Base-by-base conservation (phyloP, 805 yeast genomes). In the Candida koratica region DNA sequence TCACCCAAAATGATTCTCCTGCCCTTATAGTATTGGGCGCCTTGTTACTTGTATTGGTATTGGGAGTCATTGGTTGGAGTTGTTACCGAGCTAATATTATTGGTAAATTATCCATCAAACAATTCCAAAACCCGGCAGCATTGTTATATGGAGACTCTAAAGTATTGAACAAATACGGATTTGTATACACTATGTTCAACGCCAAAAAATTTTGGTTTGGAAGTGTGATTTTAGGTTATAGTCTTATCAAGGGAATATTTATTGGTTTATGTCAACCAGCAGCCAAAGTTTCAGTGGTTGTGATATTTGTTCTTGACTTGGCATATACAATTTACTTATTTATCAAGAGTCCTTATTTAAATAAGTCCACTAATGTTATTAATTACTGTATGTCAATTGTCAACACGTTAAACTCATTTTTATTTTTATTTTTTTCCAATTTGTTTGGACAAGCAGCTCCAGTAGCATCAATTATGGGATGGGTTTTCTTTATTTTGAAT, bases 151-250 rank as follows among this genome's bases (percentile, higher is more conserved):
- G 96, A 41, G 84, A 89, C 51, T 69, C 79, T 30, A 61, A 64
- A 18, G 71, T 86, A 22, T 71, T 88, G 53, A 75, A 80, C 64
- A 82, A 82, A 54, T 88, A 81, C 54, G 96, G 96, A 0, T 89
- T 82, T 61, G 76, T 88, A 51, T 89, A 88, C 62, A 84, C 95
- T 11, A 87, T 86, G 88, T 88, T 82, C 60, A 75, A 76, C 44
- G 94, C 96, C 14, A 67, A 68, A 17, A 78, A 71, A 51, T 88
- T 84, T 62, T 89, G 88, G 85, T 89, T 89, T 73, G 85, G 90
- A 41, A 62, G 71, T 12, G 80, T 84, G 2, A 56, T 81, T 33
- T 51, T 87, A 26, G 55, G 56, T 3, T 84, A 85, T 58, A 69
- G 72, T 36, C 71, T 84, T 25, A 51, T 82, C 40, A 87, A 84